A percentile compares a stretch with the other conserved stretches of the same genome.
Evolutionary conservation across 164 flowering plant species (phyloP).

Genomic region (Cinnamomum micranthum): DNA sequence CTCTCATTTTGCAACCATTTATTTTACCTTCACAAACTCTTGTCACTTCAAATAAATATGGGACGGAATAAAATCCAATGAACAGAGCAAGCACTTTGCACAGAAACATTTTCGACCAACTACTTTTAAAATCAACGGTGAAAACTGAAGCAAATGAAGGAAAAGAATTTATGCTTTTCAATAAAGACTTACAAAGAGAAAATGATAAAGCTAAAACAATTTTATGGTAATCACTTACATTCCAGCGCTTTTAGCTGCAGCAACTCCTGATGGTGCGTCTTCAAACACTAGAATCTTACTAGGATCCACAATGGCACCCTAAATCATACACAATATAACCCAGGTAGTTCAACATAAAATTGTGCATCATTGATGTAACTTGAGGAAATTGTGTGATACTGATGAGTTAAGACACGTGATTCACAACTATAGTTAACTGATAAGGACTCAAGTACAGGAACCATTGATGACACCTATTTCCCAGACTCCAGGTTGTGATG

Average conservation of each 20-base stretch:
- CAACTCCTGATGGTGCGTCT: slow-evolving; percentile 95
- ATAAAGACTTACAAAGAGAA: neutral
- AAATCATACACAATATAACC: slow-evolving; percentile 9
- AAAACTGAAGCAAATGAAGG: neutral
- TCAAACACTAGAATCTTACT: slow-evolving; percentile 77
- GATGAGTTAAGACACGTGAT: too few species aligned
- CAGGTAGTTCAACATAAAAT: neutral
- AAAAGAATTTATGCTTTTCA: neutral
- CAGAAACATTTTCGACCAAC: neutral
- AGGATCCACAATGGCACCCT: slow-evolving; percentile 65
- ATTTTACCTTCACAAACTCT: too few species aligned
- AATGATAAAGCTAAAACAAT: neutral
- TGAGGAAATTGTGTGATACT: too few species aligned
- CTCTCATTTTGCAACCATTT: too few species aligned
- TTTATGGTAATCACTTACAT: slow-evolving; percentile 38
- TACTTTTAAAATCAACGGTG: neutral
- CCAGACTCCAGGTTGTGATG: too few species aligned
- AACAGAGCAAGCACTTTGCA: neutral
- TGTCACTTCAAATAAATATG: too few species aligned
- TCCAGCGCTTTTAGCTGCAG: slow-evolving; percentile 84
- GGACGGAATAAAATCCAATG: too few species aligned
- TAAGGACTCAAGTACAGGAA: too few species aligned
- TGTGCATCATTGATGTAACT: neutral
- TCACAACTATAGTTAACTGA: too few species aligned
- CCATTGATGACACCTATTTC: too few species aligned